Conservation (phyloP, 108 stramenopile genomes). For the Nitzschia sp. region DNA sequence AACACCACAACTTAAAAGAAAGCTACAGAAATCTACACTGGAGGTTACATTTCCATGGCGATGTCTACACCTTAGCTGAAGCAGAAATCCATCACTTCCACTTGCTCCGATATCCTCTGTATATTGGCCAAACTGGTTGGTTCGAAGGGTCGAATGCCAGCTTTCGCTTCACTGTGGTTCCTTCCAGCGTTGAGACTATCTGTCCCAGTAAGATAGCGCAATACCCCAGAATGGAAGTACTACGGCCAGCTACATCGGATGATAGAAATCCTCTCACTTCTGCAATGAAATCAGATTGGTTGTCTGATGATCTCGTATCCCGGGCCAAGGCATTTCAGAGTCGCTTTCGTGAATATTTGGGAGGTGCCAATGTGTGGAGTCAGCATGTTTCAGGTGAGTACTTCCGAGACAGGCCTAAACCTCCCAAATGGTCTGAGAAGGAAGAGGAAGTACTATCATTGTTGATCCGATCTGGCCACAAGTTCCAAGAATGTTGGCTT, state of each 20-base stretch:
- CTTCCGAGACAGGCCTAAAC: slow-evolving; percentile 9
- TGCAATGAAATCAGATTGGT: slow-evolving; percentile 4
- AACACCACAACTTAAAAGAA: slow-evolving; percentile 1
- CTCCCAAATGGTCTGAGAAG: slow-evolving; percentile 10
- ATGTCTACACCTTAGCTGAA: slow-evolving; percentile 5
- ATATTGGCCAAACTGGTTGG: slow-evolving; percentile 2
- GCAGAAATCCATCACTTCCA: slow-evolving; percentile 7
- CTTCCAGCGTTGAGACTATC: background rate
- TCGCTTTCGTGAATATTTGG: slow-evolving; percentile 6
- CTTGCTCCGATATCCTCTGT: background rate
- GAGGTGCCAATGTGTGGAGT: slow-evolving; percentile 13
- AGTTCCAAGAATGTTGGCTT: slow-evolving; percentile 10
- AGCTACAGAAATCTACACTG: slow-evolving; percentile 1
- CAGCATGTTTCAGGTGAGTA: slow-evolving; percentile 1
- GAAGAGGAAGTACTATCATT: slow-evolving; percentile 1
- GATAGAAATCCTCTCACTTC: background rate
- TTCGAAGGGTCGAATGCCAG: slow-evolving; percentile 15
- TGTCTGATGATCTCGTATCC: background rate
- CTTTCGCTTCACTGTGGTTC: slow-evolving; percentile 1
- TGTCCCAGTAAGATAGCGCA: background rate
- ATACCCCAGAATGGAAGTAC: slow-evolving; percentile 5
- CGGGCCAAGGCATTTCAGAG: background rate
- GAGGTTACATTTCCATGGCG: slow-evolving; percentile 10
- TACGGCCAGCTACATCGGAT: background rate
- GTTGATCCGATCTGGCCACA: slow-evolving; percentile 8